Percentiles rank a stretch among this genome's conserved stretches.
Evolutionary conservation across 202 grass and related monocot species (phyloP).

Genomic region (Cymbopogon flexuosus): DNA sequence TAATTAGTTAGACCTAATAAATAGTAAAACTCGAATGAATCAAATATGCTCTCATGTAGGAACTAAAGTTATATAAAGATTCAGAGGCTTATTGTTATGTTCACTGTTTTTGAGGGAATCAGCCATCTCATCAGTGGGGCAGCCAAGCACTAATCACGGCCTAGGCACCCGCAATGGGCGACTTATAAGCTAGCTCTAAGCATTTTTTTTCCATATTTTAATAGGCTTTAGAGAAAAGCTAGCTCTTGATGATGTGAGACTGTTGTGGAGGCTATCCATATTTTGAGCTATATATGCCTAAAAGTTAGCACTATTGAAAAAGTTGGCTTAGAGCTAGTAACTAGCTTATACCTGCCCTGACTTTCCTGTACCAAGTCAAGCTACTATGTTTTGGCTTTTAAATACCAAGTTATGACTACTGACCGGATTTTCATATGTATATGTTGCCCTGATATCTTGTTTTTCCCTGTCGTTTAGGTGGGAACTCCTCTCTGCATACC

Average conservation of each 20-base stretch:
- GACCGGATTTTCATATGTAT: not conserved
- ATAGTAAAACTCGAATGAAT: not conserved
- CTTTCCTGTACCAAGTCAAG: not conserved
- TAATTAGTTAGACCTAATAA: not conserved
- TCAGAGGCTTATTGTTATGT: not conserved
- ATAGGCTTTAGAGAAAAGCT: no score
- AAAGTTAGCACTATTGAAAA: no score
- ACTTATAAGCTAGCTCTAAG: no score
- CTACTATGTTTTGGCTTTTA: not conserved
- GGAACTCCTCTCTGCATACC: constrained; percentile 84
- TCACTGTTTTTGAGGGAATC: not conserved
- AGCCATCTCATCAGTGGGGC: not conserved
- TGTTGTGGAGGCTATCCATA: no score
- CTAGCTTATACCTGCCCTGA: not conserved
- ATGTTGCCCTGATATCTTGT: not conserved
- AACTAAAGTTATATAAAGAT: not conserved
- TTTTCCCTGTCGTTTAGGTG: constrained; percentile 43
- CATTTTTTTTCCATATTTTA: no score
- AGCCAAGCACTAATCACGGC: not conserved
- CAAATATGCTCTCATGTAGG: not conserved
- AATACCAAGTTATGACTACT: not conserved
- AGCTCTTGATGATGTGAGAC: no score
- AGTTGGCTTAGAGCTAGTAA: no score
- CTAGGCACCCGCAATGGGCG: no score
- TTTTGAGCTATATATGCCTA: no score